Evolutionary conservation across 2,329 filamentous ascomycete genomes (phyloP).

Genomic region (Stagonosporopsis rhizophila): DNA sequence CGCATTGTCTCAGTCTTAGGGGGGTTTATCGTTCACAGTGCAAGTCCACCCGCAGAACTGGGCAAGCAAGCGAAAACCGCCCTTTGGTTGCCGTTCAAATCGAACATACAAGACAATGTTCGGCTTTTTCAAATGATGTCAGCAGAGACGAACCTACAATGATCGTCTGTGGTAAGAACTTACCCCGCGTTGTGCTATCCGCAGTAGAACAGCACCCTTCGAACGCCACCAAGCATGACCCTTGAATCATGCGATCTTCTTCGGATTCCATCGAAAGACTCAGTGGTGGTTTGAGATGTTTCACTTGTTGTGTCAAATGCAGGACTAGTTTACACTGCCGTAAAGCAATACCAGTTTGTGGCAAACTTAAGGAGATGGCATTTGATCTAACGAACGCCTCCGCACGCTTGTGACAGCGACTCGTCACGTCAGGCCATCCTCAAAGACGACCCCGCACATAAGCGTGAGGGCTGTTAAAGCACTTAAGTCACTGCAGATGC

Average conservation of each 20-base stretch:
- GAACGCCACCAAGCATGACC: conserved; percentile 1
- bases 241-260: background rate
- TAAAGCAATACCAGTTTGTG: too few species aligned
- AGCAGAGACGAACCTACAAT: background rate
- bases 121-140: background rate
- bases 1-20: background rate
- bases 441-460: background rate
- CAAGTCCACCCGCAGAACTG: background rate
- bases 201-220: background rate
- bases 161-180: background rate
- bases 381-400: background rate
- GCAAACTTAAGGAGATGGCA: too few species aligned
- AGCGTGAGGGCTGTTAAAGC: background rate
- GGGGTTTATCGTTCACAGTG: too few species aligned
- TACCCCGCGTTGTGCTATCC: conserved; percentile 4
- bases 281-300: background rate
- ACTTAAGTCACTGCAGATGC: background rate
- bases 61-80: too few species aligned
- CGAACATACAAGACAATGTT: background rate
- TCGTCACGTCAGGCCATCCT: background rate
- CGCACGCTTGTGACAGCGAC: background rate
- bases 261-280: background rate
- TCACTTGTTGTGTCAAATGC: background rate
- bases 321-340: too few species aligned
- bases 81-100: background rate